These are phyloP conservation scores for Brassica napus DNA, from an alignment of 345 rosid species.

Conservation along the genomic window Da-Ae NC_063438.1:19116501-19117000, in stretches of 20 bases:
- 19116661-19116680: not conserved
- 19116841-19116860: not conserved
- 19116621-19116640: not conserved
- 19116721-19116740: not conserved
- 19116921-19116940: slow-evolving; percentile 15
- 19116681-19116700: not conserved
- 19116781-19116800: not conserved
- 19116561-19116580: not conserved
- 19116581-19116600: not conserved
- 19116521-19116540: not conserved
- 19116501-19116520: not conserved
- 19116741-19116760: not conserved
- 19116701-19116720: not conserved
- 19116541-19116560: not conserved
- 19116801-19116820: not conserved
- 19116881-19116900: slow-evolving; percentile 17
- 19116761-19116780: not conserved
- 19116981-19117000: slow-evolving; percentile 31
- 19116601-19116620: not conserved
- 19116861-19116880: not conserved
- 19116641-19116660: no score
- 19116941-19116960: slow-evolving; percentile 8
- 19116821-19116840: not conserved
- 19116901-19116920: not conserved
- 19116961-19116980: slow-evolving; percentile 27